Conservation (phyloP, 2,329 filamentous ascomycete species). For the Pyrenochaeta sp. region DNA sequence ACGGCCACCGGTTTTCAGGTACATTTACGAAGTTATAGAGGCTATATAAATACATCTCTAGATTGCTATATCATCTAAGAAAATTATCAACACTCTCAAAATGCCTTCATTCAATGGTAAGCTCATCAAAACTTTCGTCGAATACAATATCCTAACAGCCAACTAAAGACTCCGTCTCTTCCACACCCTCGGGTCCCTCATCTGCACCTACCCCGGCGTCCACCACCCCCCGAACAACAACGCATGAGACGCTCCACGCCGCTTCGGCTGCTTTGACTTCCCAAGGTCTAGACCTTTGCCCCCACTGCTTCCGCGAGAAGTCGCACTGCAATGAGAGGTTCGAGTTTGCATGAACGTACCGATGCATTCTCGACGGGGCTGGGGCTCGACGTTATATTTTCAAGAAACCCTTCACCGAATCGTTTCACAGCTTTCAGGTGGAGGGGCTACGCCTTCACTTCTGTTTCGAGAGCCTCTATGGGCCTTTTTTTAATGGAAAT, state of each 20-base stretch:
- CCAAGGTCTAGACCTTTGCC: slow-evolving; percentile 35
- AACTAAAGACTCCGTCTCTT: slow-evolving; percentile 30
- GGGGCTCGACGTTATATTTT: neutral
- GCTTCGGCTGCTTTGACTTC: slow-evolving; percentile 28
- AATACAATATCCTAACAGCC: slow-evolving; percentile 2
- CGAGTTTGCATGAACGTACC: slow-evolving; percentile 28
- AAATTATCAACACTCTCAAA: neutral
- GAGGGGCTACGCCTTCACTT: neutral
- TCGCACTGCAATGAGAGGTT: slow-evolving; percentile 36
- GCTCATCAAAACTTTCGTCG: neutral
- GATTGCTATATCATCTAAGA: too few species aligned
- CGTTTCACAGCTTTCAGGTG: too few species aligned
- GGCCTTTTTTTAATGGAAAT: neutral
- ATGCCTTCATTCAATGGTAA: slow-evolving; percentile 36
- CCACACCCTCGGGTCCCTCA: slow-evolving; percentile 32
- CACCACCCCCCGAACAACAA: slow-evolving; percentile 19
- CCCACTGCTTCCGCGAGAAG: slow-evolving; percentile 39
- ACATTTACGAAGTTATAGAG: neutral
- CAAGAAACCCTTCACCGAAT: too few species aligned
- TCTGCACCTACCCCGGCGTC: slow-evolving; percentile 29
- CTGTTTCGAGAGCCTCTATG: neutral
- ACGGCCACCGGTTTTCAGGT: neutral
- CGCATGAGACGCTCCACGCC: slow-evolving; percentile 31
- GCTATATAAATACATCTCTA: neutral
- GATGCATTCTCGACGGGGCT: neutral